Conservation (phyloP, 2,329 filamentous ascomycete species). For the Alternaria alternata region DNA sequence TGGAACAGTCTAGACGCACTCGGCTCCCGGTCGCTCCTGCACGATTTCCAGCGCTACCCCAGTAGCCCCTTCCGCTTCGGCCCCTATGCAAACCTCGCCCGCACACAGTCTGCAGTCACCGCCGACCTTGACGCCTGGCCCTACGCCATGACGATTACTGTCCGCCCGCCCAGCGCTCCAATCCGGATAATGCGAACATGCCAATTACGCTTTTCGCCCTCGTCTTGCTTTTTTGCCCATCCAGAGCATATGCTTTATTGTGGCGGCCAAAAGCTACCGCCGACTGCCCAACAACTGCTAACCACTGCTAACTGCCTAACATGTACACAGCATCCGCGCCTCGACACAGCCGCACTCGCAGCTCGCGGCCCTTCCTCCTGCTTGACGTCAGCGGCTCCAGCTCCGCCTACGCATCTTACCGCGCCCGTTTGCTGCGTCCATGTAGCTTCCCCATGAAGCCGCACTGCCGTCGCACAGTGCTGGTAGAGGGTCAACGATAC, state of each 20-base stretch:
- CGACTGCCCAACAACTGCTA: background rate
- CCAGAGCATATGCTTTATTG: background rate
- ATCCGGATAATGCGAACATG: background rate
- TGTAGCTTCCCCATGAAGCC: background rate
- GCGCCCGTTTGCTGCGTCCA: background rate
- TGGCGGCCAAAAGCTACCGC: constrained; percentile 10
- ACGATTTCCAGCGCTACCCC: constrained; percentile 28
- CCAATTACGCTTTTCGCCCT: constrained; percentile 13
- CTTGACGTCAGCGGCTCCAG: constrained; percentile 22
- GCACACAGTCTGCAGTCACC: constrained; percentile 2
- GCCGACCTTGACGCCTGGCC: constrained; percentile 13
- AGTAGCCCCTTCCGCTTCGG: constrained; percentile 18
- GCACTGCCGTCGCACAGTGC: constrained; percentile 8
- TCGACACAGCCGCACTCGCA: background rate
- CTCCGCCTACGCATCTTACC: background rate
- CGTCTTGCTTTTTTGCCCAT: constrained; percentile 6
- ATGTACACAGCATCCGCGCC: background rate
- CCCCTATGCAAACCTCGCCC: constrained; percentile 24
- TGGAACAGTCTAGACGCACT: constrained; percentile 31
- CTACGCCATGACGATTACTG: constrained; percentile 4
- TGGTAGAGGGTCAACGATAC: background rate
- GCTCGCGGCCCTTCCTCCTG: background rate
- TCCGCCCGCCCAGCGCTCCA: background rate
- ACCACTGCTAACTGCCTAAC: too few species aligned
- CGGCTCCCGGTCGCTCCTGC: constrained; percentile 22